A percentile compares a stretch with the other conserved stretches of the same genome.
phyloP scores from a whole-genome alignment of 768 basidiomycete genomes.

The Termitomyces sp. region DNA sequence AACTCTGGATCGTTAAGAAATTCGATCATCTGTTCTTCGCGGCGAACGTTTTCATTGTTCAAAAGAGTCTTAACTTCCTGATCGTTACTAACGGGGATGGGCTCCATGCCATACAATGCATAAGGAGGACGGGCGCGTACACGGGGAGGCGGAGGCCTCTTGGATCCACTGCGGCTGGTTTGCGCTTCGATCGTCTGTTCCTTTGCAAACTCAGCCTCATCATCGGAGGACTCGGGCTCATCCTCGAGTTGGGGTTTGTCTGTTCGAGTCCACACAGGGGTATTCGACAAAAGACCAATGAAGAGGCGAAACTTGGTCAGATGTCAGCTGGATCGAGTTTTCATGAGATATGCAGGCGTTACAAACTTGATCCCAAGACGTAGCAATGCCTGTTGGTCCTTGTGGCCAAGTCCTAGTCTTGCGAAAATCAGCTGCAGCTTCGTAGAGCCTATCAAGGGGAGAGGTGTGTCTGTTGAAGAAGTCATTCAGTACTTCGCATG shows the following conservation, averaged over 20 bases:
- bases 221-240: slow-evolving; percentile 24
- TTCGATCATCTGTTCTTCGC: slow-evolving; percentile 40
- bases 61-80: slow-evolving; percentile 36
- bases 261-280: slow-evolving; percentile 39
- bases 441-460: slow-evolving; percentile 52
- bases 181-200: slow-evolving; percentile 18
- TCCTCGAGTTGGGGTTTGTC: slow-evolving; percentile 31
- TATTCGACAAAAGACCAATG: slow-evolving; percentile 52
- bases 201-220: slow-evolving; percentile 25
- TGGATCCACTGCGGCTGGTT: slow-evolving; percentile 4
- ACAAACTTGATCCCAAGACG: slow-evolving; percentile 64
- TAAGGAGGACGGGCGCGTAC: slow-evolving; percentile 35
- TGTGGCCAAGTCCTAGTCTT: slow-evolving; percentile 38
- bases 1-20: slow-evolving; percentile 66
- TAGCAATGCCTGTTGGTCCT: slow-evolving; percentile 30
- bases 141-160: slow-evolving; percentile 22
- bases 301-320: slow-evolving; percentile 55
- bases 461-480: slow-evolving; percentile 35
- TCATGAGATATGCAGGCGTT: neutral
- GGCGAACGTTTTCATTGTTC: slow-evolving; percentile 31
- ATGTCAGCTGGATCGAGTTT: neutral
- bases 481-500: neutral
- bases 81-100: slow-evolving; percentile 30
- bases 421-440: slow-evolving; percentile 58
- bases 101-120: slow-evolving; percentile 30